Conservation (phyloP, 2,329 filamentous ascomycete genomes). For the Epichloe coenophiala region DNA sequence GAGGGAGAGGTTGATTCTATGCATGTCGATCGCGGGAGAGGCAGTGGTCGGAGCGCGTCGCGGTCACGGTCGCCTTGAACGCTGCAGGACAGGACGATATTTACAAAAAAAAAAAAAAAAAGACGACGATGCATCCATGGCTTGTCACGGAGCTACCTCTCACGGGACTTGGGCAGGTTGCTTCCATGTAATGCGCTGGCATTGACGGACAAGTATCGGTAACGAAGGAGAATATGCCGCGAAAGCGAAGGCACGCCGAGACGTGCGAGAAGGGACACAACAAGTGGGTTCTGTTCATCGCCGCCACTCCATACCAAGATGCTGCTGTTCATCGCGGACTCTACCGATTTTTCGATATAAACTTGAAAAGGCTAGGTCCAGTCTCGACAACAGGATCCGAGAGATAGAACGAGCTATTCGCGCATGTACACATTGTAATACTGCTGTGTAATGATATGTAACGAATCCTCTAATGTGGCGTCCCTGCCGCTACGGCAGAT, state of each 20-base stretch:
- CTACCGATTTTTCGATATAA: no score
- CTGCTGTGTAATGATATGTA: background rate
- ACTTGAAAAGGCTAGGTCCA: no score
- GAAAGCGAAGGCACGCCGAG: background rate
- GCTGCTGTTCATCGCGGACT: no score
- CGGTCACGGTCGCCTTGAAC: conserved; percentile 3
- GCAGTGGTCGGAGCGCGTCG: conserved; percentile 14
- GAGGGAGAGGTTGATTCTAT: conserved; percentile 20
- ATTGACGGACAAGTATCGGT: background rate
- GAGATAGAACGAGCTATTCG: no score
- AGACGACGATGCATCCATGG: background rate
- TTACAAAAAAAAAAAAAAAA: background rate
- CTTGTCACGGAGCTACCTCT: background rate
- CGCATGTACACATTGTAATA: no score
- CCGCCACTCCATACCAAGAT: no score
- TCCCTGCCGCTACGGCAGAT: conserved; percentile 20
- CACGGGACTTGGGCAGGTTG: background rate
- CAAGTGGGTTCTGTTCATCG: background rate
- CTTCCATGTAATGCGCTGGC: background rate
- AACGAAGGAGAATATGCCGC: background rate
- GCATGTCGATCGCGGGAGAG: conserved; percentile 24
- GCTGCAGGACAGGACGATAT: background rate
- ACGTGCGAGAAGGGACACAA: background rate
- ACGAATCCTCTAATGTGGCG: background rate
- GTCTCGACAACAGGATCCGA: no score